These are phyloP conservation scores for Sphaerulina vaccinii DNA, from an alignment of 2,329 filamentous ascomycete genomes.

Conservation along the genomic window DNA sequence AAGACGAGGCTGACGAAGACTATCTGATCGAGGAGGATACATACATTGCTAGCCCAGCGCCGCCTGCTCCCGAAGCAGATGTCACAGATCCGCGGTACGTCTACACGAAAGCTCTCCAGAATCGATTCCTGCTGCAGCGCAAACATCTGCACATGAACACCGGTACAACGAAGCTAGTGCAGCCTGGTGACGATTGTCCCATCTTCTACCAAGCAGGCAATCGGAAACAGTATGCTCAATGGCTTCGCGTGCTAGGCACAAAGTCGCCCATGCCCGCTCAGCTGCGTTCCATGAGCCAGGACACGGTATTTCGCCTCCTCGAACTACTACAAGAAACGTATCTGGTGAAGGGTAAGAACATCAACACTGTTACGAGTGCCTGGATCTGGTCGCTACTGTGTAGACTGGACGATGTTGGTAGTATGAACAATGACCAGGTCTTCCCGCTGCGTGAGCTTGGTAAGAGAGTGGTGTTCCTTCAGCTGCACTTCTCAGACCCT, in stretches of 20 bases:
- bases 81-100: constrained; percentile 54
- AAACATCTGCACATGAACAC: constrained; percentile 57
- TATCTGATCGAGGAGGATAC: constrained; percentile 76
- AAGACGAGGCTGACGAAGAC: constrained; percentile 41
- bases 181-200: constrained; percentile 55
- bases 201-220: constrained; percentile 56
- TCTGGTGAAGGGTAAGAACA: constrained; percentile 57
- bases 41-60: constrained; percentile 63
- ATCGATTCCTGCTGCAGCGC: constrained; percentile 66
- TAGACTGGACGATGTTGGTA: constrained; percentile 65
- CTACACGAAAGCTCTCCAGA: constrained; percentile 66
- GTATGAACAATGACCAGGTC: constrained; percentile 73
- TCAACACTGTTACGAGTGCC: constrained; percentile 67
- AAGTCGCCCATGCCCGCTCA: constrained; percentile 51
- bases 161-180: constrained; percentile 52
- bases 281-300: constrained; percentile 58
- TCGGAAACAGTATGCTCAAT: constrained; percentile 57
- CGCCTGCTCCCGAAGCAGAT: constrained; percentile 33
- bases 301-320: constrained; percentile 65
- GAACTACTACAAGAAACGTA: constrained; percentile 60
- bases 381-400: constrained; percentile 87
- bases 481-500: constrained; percentile 31
- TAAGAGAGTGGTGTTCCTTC: constrained; percentile 59
- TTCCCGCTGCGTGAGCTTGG: constrained; percentile 75
- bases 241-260: constrained; percentile 42